Percentiles rank a stretch among this genome's conserved stretches.
These are phyloP conservation scores for Toxicodendron radicans DNA, from an alignment of 345 rosid genomes.

Conservation along the genomic window DNA sequence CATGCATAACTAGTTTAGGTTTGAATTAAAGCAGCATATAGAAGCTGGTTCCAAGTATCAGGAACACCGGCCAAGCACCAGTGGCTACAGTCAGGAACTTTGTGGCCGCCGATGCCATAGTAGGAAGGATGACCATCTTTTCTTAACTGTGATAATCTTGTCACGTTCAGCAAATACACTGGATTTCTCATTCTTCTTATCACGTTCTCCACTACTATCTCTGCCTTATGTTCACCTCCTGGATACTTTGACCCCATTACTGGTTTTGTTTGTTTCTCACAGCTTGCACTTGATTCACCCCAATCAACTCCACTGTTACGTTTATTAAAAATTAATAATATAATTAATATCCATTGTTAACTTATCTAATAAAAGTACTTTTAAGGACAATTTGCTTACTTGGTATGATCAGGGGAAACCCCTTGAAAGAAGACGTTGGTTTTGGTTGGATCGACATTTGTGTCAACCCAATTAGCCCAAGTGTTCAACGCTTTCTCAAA, in stretches of 20 bases:
- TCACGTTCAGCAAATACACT: slow-evolving; percentile 43
- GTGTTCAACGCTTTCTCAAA: slow-evolving; percentile 62
- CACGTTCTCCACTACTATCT: slow-evolving; percentile 40
- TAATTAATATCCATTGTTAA: too few relatives aligned
- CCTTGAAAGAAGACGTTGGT: slow-evolving; percentile 71
- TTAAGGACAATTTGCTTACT: slow-evolving; percentile 28
- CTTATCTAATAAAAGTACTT: too few relatives aligned
- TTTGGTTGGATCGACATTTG: slow-evolving; percentile 40
- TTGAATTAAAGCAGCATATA: slow-evolving; percentile 33
- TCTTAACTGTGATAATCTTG: slow-evolving; percentile 47
- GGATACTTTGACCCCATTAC: slow-evolving; percentile 30
- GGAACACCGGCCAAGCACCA: slow-evolving; percentile 74
- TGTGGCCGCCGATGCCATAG: slow-evolving; percentile 48
- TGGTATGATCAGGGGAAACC: slow-evolving; percentile 65
- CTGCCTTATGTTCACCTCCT: slow-evolving; percentile 51
- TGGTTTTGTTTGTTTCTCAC: slow-evolving; percentile 48
- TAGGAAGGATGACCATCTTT: slow-evolving; percentile 63
- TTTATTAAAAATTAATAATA: not conserved
- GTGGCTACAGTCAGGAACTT: slow-evolving; percentile 53
- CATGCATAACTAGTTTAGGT: not conserved
- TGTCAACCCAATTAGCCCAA: slow-evolving; percentile 71
- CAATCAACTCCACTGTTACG: slow-evolving; percentile 53
- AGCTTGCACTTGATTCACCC: slow-evolving; percentile 43
- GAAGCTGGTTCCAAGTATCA: slow-evolving; percentile 57
- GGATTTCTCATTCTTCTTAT: slow-evolving; percentile 32